Conservation (phyloP, 768 basidiomycete species). For the Kwoniella sp. region DNA sequence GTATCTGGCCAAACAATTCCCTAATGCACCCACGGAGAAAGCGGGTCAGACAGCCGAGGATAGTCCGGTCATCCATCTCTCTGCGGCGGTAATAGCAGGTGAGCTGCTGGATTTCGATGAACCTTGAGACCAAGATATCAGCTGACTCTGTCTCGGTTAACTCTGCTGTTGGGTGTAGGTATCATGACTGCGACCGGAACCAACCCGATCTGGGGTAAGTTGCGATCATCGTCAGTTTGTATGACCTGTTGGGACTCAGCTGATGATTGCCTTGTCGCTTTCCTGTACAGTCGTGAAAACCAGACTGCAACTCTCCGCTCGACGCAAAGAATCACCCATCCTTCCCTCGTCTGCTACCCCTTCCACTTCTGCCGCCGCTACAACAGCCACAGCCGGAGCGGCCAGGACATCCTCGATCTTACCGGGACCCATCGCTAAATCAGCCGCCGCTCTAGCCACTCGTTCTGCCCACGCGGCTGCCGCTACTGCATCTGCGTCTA, state of each 20-base stretch:
- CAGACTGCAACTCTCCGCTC: conserved; percentile 72
- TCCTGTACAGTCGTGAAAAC: conserved; percentile 78
- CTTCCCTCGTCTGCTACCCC: conserved; percentile 28
- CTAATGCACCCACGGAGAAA: conserved; percentile 41
- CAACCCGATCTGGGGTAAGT: conserved; percentile 84
- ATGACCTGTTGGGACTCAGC: neutral
- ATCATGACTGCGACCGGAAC: conserved; percentile 84
- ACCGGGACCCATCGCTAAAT: conserved; percentile 39
- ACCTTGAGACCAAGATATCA: neutral
- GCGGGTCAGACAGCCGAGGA: conserved; percentile 69
- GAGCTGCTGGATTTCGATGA: conserved; percentile 3
- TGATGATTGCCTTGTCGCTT: neutral
- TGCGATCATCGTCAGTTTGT: neutral
- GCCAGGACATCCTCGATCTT: conserved; percentile 26
- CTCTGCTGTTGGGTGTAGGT: conserved; percentile 57
- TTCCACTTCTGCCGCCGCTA: conserved; percentile 20
- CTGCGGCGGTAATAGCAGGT: conserved; percentile 76
- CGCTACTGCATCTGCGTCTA: conserved; percentile 12
- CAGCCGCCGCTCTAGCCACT: conserved; percentile 32
- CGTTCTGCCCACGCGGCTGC: conserved; percentile 10
- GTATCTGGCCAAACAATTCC: conserved; percentile 76
- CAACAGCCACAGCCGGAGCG: conserved; percentile 20
- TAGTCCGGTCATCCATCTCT: conserved; percentile 80
- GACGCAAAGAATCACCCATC: conserved; percentile 29
- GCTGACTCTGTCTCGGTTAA: neutral